Evolutionary conservation across 2,329 filamentous ascomycete genomes (phyloP), one percentile per base, ranked within the genome.

Genomic region (Clonostachys byssicola): DNA sequence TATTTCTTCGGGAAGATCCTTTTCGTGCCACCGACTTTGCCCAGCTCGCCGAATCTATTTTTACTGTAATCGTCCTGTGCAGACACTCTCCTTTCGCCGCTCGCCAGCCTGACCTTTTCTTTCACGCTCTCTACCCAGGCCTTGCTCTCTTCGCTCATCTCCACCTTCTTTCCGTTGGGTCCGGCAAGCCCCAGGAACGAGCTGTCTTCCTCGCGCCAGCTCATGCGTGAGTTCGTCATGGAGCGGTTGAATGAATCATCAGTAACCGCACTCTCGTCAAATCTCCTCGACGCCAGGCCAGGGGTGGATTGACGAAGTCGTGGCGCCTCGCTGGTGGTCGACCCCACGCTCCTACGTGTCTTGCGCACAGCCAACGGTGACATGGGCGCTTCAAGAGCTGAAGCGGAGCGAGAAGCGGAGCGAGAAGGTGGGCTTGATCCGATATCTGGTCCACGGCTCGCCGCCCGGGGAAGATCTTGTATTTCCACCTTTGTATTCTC

Each of bases 101-200:
- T 88, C 50, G 83, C 86, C 42, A 83, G 76, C 49, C 86, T 80
- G 39, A 91, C 89, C 60, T 89, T 86, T 59, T 89, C 86, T 68
- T 90, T 86, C 71, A 94, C 86, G 51, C 83, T 88, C 63, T 92
- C 86, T 10, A 94, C 86, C 89, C 89, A 94, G 38, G 85, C 83
- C 49, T 82, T 75, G 59, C 86, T 89, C 65, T 91, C 85, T 47
- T 85, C 82, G 47, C 83, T 88, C 68, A 83, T 87, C 60, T 75
- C 79, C 8, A 80, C 76, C 53, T 78, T 80, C 63, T 81, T 86
- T 35, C 77, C 74, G 42, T 78, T 81, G 2, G 87, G 87, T 0
- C 88, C 88, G 0, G 86, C 86, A 43, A 91, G 79, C 6, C 87
- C 86, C 7, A 89, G 74, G 50, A 70, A 70, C 9, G 75, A 74